Evolutionary conservation across 257 asterid genomes (phyloP).

Genomic region (Penstemon newberryi): DNA sequence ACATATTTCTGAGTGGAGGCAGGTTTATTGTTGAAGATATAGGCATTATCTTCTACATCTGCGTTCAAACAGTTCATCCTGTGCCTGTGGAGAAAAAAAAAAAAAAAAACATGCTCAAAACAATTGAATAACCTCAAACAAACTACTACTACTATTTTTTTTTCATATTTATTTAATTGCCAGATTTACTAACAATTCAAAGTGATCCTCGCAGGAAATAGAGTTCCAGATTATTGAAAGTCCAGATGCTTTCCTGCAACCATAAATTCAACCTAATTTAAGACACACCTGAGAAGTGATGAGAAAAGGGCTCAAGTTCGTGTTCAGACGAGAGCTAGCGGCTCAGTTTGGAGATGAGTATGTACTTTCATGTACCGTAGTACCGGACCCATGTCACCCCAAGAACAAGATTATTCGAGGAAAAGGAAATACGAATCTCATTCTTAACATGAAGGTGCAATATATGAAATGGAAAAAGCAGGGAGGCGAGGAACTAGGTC

Average conservation of each 20-base stretch:
- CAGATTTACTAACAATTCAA: constrained; percentile 63
- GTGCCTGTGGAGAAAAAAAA: constrained; percentile 54
- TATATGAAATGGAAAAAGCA: background rate
- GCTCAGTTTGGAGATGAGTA: background rate
- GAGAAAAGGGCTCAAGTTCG: background rate
- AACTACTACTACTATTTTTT: background rate
- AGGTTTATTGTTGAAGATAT: constrained; percentile 40
- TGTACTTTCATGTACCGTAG: background rate
- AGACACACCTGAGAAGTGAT: background rate
- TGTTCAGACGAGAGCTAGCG: background rate
- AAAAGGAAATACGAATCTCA: background rate
- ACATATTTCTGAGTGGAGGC: constrained; percentile 27
- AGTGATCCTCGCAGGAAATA: constrained; percentile 90
- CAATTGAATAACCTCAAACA: background rate
- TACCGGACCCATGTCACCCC: no score
- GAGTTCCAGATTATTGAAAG: constrained; percentile 75
- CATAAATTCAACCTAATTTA: constrained; percentile 4
- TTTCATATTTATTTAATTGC: background rate
- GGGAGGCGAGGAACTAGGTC: background rate
- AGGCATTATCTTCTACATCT: constrained; percentile 65
- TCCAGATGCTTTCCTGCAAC: constrained; percentile 76
- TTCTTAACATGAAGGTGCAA: background rate
- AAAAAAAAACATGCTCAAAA: background rate
- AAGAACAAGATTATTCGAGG: background rate
- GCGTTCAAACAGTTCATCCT: constrained; percentile 73